Conservation (phyloP, 2,329 filamentous ascomycete genomes). For the Fusarium albidum region DNA sequence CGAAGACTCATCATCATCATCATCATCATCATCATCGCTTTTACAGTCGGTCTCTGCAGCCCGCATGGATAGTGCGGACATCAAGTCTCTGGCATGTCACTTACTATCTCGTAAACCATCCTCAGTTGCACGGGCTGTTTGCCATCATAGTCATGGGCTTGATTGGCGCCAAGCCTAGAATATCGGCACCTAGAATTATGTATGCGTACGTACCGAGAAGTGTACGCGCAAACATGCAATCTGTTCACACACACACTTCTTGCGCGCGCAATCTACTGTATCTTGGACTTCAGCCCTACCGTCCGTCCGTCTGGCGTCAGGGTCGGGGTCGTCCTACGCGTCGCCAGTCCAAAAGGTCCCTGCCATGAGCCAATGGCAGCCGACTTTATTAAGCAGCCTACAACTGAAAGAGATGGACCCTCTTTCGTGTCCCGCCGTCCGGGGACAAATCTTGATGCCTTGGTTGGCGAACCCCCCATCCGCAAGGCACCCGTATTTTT, state of each 20-base stretch:
- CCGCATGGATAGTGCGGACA: constrained; percentile 6
- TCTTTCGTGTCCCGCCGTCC: constrained; percentile 14
- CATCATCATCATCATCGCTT: constrained; percentile 23
- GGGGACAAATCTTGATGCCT: constrained; percentile 30
- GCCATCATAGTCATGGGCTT: constrained; percentile 22
- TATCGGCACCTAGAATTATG: constrained; percentile 2
- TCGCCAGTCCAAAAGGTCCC: constrained; percentile 11
- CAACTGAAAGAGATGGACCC: constrained; percentile 22
- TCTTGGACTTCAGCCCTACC: constrained; percentile 30
- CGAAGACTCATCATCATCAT: constrained; percentile 24
- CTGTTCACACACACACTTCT: constrained; percentile 30
- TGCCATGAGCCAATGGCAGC: constrained; percentile 34
- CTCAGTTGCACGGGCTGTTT: not conserved
- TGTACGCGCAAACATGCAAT: constrained; percentile 22
- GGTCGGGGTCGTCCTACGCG: constrained; percentile 7
- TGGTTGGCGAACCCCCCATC: constrained; percentile 19
- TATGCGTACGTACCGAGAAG: constrained; percentile 1
- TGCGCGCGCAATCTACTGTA: constrained; percentile 39
- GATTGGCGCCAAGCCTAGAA: constrained; percentile 13
- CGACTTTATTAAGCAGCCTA: constrained; percentile 42
- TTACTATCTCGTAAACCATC: not conserved
- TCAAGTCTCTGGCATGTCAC: constrained; percentile 25
- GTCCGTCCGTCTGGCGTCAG: constrained; percentile 1
- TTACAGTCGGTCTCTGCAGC: constrained; percentile 29
- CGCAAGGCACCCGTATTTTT: constrained; percentile 43